phyloP scores from a whole-genome alignment of 352 stramenopile species.

The Phytophthora nicotianae region DNA sequence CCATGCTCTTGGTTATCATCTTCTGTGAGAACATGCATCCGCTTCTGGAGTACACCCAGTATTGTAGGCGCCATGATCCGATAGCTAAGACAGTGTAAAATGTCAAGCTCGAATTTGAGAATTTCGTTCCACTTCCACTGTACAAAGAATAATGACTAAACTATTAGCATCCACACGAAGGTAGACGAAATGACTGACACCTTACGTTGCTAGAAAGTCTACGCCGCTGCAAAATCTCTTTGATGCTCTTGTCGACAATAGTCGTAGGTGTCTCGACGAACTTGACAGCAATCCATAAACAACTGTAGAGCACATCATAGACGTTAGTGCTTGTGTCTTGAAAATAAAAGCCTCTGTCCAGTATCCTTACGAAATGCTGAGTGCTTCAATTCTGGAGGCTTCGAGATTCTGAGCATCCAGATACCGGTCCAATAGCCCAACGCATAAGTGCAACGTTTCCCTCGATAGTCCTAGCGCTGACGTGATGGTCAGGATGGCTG shows the following conservation, averaged over 20 bases:
- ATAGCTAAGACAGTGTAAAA: constrained; percentile 53
- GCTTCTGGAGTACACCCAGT: constrained; percentile 49
- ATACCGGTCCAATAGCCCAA: constrained; percentile 63
- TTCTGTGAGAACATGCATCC: constrained; percentile 35
- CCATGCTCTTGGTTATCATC: constrained; percentile 9
- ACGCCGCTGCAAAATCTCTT: constrained; percentile 63
- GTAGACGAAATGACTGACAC: background rate
- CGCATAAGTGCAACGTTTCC: constrained; percentile 67
- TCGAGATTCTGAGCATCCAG: constrained; percentile 32
- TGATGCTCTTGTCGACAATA: constrained; percentile 63
- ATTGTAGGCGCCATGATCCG: constrained; percentile 61
- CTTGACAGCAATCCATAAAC: constrained; percentile 77
- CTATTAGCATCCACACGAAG: constrained; percentile 1
- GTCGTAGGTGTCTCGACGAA: constrained; percentile 68
- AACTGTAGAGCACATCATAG: constrained; percentile 35
- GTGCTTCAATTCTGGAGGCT: constrained; percentile 43
- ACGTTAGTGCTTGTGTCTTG: background rate
- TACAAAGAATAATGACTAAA: constrained; percentile 1
- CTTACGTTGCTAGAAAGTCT: constrained; percentile 67
- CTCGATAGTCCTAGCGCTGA: constrained; percentile 59
- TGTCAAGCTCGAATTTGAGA: constrained; percentile 47
- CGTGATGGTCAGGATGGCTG: constrained; percentile 66
- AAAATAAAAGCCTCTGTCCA: background rate
- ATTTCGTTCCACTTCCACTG: constrained; percentile 77
- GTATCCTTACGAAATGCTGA: constrained; percentile 63